phyloP scores from a whole-genome alignment of 139 green algal genomes.

The Coccomyxa sp. region DNA sequence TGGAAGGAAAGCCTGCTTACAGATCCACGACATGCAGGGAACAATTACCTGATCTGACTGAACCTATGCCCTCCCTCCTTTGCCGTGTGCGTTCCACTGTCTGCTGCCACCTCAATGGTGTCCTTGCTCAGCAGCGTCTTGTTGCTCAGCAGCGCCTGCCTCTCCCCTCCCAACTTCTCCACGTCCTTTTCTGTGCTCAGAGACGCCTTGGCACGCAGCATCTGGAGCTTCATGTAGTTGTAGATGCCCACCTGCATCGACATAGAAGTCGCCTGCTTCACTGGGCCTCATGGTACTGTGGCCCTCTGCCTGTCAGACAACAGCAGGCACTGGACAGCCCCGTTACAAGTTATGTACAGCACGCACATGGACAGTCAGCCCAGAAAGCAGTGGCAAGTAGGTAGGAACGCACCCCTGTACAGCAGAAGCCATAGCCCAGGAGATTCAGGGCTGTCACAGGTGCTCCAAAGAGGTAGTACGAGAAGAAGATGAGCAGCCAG shows the following conservation, averaged over 20 bases:
- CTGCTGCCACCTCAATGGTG: constrained; percentile 2
- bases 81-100: not conserved
- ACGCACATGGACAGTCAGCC: not conserved
- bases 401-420: not conserved
- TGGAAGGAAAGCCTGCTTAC: too few species aligned
- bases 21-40: too few species aligned
- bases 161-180: not conserved
- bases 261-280: not conserved
- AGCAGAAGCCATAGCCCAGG: constrained; percentile 61
- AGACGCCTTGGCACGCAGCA: constrained; percentile 47
- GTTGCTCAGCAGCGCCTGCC: not conserved
- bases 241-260: constrained; percentile 50
- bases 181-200: constrained; percentile 10
- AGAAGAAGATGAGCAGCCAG: constrained; percentile 96
- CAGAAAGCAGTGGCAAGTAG: not conserved
- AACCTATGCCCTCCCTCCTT: too few species aligned
- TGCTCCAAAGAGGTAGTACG: constrained; percentile 78
- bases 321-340: not conserved
- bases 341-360: not conserved
- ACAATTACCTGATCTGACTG: too few species aligned
- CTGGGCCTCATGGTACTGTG: not conserved
- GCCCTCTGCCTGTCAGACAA: not conserved
- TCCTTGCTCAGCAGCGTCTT: not conserved
- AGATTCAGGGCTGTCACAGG: constrained; percentile 87
- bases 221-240: constrained; percentile 73